Evolutionary conservation across 2,329 filamentous ascomycete species (phyloP), one percentile per base, ranked within the genome.

Genomic region (Pseudogymnoascus sp.): DNA sequence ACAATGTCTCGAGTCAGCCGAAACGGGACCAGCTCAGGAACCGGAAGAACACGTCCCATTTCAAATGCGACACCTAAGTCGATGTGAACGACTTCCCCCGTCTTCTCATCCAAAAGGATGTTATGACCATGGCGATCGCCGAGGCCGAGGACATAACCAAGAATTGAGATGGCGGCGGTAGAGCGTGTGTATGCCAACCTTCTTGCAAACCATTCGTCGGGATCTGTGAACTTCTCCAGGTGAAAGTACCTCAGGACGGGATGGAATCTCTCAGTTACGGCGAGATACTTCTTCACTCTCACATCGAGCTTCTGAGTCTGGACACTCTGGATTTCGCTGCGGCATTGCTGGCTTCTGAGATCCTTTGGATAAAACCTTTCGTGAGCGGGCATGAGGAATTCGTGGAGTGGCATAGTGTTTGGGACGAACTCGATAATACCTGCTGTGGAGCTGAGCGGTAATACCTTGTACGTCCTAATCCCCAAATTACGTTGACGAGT

Each of bases 161-260:
- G 84, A 69, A 99, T 97, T 0, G 91, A 97, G 62, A 97, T 93
- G 3, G 93, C 92, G 0, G 94, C 94, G 0, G 93, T 97, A 41
- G 89, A 94, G 62, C 94, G 84, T 1, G 91, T 96, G 71, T 99
- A 99, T 5, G 93, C 91, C 8, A 96, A 82, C 6, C 95, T 85
- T 67, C 87, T 90, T 63, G 84, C 82, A 69, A 97, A 99, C 94
- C 94, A 99, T 67, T 96, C 92, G 70, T 99, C 93, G 0, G 94
- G 94, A 65, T 96, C 91, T 59, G 87, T 81, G 71, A 96, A 99
- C 63, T 89, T 85, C 72, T 99, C 94, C 79, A 97, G 91, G 73
- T 99, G 96, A 76, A 99, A 99, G 76, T 92, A 96, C 61, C 89
- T 85, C 86, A 99, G 89, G 4, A 97, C 94, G 0, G 95, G 94